Evolutionary conservation across 1,139 yeast genomes (phyloP), one percentile per base, ranked within the genome.

Genomic region (Suhomyces taliae): DNA sequence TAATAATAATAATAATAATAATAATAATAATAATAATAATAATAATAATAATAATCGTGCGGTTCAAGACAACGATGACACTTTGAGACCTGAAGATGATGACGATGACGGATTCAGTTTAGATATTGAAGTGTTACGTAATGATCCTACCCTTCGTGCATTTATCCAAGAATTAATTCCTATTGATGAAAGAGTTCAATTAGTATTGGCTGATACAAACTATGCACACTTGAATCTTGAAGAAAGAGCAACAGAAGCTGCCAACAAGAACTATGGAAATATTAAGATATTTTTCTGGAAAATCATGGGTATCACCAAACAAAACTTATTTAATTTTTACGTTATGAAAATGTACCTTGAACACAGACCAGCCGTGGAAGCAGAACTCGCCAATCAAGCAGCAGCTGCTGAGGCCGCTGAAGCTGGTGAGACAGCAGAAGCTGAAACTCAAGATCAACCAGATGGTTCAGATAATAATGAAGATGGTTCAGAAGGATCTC

Each of bases 311-410:
- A 71, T 83, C 37, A 54, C 71, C 2, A 70, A 60, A 46, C 52
- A 58, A 2, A 81, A 82, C 53, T 56, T 83, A 43, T 75, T 72
- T 56, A 70, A 81, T 60, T 78, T 81, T 70, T 81, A 78, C 19
- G 82, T 82, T 15, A 61, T 81, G 39, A 58, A 62, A 35, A 59
- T 70, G 33, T 79, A 76, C 52, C 61, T 58, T 34, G 54, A 57
- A 27, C 33, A 36, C 14, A 37, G 33, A 31, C 11, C 19, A 4
- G 27, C 10, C 10, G 10, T 36, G 7, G 41, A 26, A 27, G 36
- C 39, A 14, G 40, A 7, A 12, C 26, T 8, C n/a, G 32, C 29
- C 12, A 34, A 26, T 27, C 37, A 36, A 19, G 19, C 27, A 11
- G 27, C 41, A 33, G 33, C 39, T 2, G 35, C 19, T 14, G 15